Percentiles rank a stretch among this genome's conserved stretches.
Evolutionary conservation across 2,329 filamentous ascomycete species (phyloP).

Genomic region (Stachybotrys chlorohalonatus): DNA sequence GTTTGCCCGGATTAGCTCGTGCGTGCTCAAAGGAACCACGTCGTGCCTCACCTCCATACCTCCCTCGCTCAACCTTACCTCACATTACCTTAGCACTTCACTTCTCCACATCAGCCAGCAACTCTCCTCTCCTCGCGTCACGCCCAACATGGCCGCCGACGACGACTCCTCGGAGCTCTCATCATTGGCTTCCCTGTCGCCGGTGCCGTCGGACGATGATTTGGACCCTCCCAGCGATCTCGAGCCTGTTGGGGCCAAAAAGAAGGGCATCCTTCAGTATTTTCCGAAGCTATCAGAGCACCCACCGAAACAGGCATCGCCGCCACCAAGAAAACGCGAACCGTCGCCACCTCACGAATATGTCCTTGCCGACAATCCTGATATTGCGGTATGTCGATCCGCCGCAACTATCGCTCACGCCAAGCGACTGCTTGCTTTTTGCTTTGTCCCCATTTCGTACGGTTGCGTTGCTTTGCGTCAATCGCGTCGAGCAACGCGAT

Average conservation of each 20-base stretch:
- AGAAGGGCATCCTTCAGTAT: constrained; percentile 58
- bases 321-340: constrained; percentile 66
- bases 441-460: background rate
- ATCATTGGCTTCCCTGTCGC: constrained; percentile 41
- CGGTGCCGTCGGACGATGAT: constrained; percentile 34
- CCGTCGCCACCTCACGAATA: constrained; percentile 87
- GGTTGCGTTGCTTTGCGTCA: background rate
- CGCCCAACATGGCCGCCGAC: constrained; percentile 43
- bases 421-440: constrained; percentile 1
- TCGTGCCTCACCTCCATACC: constrained; percentile 14
- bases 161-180: constrained; percentile 58
- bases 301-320: constrained; percentile 48
- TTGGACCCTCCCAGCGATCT: constrained; percentile 36
- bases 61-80: constrained; percentile 15
- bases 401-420: background rate
- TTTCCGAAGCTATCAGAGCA: constrained; percentile 48
- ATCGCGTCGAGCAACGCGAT: constrained; percentile 34
- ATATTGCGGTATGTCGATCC: constrained; percentile 73
- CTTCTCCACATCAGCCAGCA: constrained; percentile 17
- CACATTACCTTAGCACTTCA: constrained; percentile 16
- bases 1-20: constrained; percentile 13
- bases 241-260: constrained; percentile 31
- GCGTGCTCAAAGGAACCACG: constrained; percentile 18
- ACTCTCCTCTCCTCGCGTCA: constrained; percentile 10
- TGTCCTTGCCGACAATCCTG: constrained; percentile 79